Evolutionary conservation across 176 grass and related monocot genomes (phyloP), one percentile per base, ranked within the genome.

Genomic region (Stipa capillata): DNA sequence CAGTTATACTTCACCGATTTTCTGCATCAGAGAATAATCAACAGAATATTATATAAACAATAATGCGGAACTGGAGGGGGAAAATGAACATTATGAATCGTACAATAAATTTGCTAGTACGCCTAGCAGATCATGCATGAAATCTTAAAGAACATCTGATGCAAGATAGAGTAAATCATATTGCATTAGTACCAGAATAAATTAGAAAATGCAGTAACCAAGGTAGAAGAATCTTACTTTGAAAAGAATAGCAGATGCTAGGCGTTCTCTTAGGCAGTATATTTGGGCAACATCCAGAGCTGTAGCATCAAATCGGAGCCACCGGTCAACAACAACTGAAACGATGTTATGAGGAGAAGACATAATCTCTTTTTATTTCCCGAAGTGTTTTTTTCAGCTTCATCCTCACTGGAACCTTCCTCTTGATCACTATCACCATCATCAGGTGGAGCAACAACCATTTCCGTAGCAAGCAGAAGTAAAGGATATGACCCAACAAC

Each of bases 201-300:
- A 80, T 33, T 60, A 74, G 65, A 60, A 21, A 65, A 58, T 53
- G 17, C 1, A 17, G 12, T 75, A 37, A 29, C 35, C 16, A 74
- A 73, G 31, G 56, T 50, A 72, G 35, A 16, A 83, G 27, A 8
- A 81, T 61, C 81, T 89, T 93, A 98, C 96, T 84, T 95, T 98
- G 82, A 89, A 98, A 69, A 95, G 79, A 72, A 94, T 87, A 71
- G 96, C 81, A 74, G 92, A 83, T 63, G 80, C 48, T 68, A 98
- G 88, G 18, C 84, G 96, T 76, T 98, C 96, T 41, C 90, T 88
- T 64, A 98, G 72, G 56, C 96, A 98, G 76, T 98, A 98, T 42
- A 98, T 94, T 64, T 98, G 92, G 82, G 96, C 96, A 83, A 91
- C 92, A 89, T 94, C 96, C 63, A 98, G 90, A 41, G 92, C 96